phyloP scores from a whole-genome alignment of 2,329 filamentous ascomycete species.

The Aspergillus neoniger region DNA sequence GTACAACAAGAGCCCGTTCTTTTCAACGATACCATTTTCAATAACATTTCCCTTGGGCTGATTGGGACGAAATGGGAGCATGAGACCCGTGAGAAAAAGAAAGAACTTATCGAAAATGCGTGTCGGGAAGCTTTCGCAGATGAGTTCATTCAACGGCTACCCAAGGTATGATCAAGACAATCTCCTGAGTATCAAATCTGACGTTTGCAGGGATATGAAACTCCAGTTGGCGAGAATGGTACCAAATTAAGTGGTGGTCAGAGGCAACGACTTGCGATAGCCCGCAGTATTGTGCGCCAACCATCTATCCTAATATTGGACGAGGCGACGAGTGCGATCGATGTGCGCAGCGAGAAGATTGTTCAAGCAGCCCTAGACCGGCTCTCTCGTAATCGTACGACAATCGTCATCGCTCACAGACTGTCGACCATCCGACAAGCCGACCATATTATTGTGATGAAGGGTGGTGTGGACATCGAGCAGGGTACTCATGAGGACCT shows the following conservation, averaged over 20 bases:
- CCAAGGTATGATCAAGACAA: constrained; percentile 31
- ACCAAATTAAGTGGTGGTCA: constrained; percentile 82
- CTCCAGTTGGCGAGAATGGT: constrained; percentile 73
- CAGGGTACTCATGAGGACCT: constrained; percentile 74
- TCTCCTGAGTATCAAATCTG: not conserved
- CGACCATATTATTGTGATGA: constrained; percentile 75
- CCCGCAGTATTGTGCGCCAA: constrained; percentile 67
- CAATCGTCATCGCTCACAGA: constrained; percentile 76
- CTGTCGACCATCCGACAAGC: constrained; percentile 74
- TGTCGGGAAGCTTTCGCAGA: constrained; percentile 69
- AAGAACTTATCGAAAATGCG: constrained; percentile 59
- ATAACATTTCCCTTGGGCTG: constrained; percentile 64
- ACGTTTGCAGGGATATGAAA: constrained; percentile 63
- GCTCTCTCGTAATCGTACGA: constrained; percentile 64
- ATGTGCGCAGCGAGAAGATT: constrained; percentile 57
- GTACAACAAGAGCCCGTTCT: constrained; percentile 70
- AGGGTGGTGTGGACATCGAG: constrained; percentile 70
- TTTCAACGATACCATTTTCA: constrained; percentile 66
- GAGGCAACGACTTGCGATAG: constrained; percentile 78
- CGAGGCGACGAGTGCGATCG: constrained; percentile 71
- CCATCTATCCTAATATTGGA: constrained; percentile 71
- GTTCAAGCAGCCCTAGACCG: constrained; percentile 57
- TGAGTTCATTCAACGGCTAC: constrained; percentile 67
- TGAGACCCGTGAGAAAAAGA: constrained; percentile 40
- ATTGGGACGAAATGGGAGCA: constrained; percentile 39